A percentile compares a stretch with the other conserved stretches of the same genome.
These are phyloP conservation scores for Eucalyptus lansdowneana DNA, from an alignment of 345 rosid genomes.

Conservation along the genomic window DNA sequence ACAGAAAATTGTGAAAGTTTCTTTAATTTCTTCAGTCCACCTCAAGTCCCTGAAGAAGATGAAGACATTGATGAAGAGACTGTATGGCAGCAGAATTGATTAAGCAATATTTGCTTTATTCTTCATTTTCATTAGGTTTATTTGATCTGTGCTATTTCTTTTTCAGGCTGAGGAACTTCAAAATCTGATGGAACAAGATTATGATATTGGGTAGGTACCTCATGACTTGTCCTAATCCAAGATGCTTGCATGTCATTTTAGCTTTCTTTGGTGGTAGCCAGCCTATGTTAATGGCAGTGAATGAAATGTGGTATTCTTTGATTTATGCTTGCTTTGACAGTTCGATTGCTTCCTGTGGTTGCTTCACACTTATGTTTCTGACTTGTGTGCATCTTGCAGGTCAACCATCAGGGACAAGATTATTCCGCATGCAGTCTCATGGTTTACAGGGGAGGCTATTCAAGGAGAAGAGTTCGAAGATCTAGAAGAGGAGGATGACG, in stretches of 20 bases:
- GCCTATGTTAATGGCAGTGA: neutral
- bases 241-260: neutral
- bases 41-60: constrained; percentile 93
- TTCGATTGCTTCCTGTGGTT: neutral
- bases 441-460: constrained; percentile 97
- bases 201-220: constrained; percentile 72
- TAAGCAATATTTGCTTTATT: neutral
- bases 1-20: constrained; percentile 90
- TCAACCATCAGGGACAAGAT: constrained; percentile 82
- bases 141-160: neutral
- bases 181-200: constrained; percentile 94
- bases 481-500: constrained; percentile 18
- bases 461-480: constrained; percentile 45
- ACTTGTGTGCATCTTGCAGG: constrained; percentile 14
- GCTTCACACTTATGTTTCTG: neutral
- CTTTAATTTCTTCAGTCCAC: constrained; percentile 91
- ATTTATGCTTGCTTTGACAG: neutral
- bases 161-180: constrained; percentile 92
- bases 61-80: constrained; percentile 85
- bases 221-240: neutral
- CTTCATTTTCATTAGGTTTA: neutral
- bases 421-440: constrained; percentile 90
- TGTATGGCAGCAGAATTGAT: constrained; percentile 21
- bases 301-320: neutral
- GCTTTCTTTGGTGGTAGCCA: neutral